Percentiles rank a stretch among this genome's conserved stretches.
phyloP scores from a whole-genome alignment of 2,329 filamentous ascomycete species.

The Pseudogymnoascus sp. region DNA sequence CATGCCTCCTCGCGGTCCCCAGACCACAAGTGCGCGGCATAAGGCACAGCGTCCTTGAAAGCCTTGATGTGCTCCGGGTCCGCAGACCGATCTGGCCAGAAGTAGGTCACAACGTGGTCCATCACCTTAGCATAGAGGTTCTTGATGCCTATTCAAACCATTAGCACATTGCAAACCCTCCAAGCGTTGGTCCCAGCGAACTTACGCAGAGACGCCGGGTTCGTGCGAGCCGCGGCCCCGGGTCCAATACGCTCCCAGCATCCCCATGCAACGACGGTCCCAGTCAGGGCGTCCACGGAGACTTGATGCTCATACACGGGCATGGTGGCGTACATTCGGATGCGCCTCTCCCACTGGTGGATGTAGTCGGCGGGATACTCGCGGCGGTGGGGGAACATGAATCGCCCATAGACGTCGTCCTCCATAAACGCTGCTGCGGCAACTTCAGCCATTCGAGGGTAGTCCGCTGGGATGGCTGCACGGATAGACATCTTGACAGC shows the following conservation, averaged over 20 bases:
- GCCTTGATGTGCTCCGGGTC: conserved; percentile 18
- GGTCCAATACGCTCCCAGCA: conserved; percentile 19
- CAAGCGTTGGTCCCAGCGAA: conserved; percentile 1
- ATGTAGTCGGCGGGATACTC: conserved; percentile 27
- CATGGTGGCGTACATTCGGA: conserved; percentile 23
- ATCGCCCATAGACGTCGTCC: conserved; percentile 29
- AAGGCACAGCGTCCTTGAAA: conserved; percentile 20
- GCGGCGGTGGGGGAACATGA: conserved; percentile 30
- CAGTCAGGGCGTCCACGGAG: conserved; percentile 18
- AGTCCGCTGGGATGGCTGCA: conserved; percentile 6
- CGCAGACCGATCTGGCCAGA: conserved; percentile 22
- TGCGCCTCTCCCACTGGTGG: conserved; percentile 27
- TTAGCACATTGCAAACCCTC: conserved; percentile 18
- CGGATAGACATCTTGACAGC: conserved; percentile 12
- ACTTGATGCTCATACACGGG: conserved; percentile 23
- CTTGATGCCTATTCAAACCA: not conserved
- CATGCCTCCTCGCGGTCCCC: conserved; percentile 29
- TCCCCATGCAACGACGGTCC: conserved; percentile 21
- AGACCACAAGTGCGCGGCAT: conserved; percentile 24
- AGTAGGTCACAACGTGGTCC: conserved; percentile 12
- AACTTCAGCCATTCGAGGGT: conserved; percentile 23
- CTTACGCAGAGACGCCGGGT: not conserved
- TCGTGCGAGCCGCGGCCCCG: conserved; percentile 11
- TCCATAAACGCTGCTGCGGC: conserved; percentile 29
- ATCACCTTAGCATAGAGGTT: conserved; percentile 9